Evolutionary conservation across 768 basidiomycete species (phyloP).

Genomic region (Collybia mongolica): DNA sequence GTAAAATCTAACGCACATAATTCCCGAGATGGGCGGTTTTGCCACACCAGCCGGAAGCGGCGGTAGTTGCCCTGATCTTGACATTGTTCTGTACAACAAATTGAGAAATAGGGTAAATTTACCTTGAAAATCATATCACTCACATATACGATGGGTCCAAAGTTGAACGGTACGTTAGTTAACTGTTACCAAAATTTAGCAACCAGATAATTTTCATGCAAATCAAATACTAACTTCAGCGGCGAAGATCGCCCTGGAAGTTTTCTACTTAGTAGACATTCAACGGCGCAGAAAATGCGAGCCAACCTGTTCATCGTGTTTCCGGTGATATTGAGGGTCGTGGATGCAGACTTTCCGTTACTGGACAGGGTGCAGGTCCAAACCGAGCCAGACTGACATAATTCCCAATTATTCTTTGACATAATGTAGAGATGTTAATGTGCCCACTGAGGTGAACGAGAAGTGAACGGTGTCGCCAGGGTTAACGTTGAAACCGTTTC

Average conservation of each 20-base stretch:
- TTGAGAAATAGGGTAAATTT: not conserved
- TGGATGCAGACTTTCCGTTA: conserved; percentile 18
- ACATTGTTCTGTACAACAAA: conserved; percentile 17
- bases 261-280: not conserved
- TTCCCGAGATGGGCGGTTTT: conserved; percentile 20
- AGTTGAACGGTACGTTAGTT: conserved; percentile 23
- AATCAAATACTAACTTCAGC: conserved; percentile 15
- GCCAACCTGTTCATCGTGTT: conserved; percentile 24
- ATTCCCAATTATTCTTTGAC: not conserved
- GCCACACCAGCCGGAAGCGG: conserved; percentile 25
- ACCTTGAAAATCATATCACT: not conserved
- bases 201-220: not conserved
- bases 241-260: conserved; percentile 22
- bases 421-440: not conserved
- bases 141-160: conserved; percentile 22
- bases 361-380: conserved; percentile 26
- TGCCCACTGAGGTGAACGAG: conserved; percentile 15
- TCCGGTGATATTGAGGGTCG: conserved; percentile 21
- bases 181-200: conserved; percentile 7
- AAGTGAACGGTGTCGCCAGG: conserved; percentile 24
- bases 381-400: conserved; percentile 16
- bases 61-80: conserved; percentile 22
- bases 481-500: conserved; percentile 25
- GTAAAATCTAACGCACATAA: conserved; percentile 19
- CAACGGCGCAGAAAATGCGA: not conserved